A percentile compares a stretch with the other conserved stretches of the same genome.
Conservation (phyloP, 192 early-diverging fungal genomes). For the Lobosporangium transversale region DNA sequence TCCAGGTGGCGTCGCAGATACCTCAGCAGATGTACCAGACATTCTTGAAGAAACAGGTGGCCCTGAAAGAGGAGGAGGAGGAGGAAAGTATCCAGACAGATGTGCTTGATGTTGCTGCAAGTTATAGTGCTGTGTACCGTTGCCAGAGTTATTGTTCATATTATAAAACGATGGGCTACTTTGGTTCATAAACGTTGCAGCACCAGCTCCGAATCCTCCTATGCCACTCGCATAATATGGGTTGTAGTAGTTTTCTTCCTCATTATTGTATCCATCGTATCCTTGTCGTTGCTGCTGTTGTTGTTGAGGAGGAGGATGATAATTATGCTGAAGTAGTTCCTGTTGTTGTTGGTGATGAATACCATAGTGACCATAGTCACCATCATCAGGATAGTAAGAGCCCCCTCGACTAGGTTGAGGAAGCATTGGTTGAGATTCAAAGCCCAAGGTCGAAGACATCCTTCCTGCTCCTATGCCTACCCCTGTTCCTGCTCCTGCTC, state of each 20-base stretch:
- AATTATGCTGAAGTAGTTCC: too few relatives aligned
- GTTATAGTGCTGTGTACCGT: not conserved
- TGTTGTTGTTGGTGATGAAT: slow-evolving; percentile 32
- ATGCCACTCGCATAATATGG: slow-evolving; percentile 34
- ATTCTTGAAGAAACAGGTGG: not conserved
- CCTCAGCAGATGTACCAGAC: too few relatives aligned
- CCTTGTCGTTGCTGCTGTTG: slow-evolving; percentile 15
- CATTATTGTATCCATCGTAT: slow-evolving; percentile 12
- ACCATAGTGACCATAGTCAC: slow-evolving; percentile 26
- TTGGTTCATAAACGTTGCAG: slow-evolving; percentile 1
- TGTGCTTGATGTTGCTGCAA: slow-evolving; percentile 24
- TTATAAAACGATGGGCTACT: slow-evolving; percentile 21
- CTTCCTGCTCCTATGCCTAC: not conserved
- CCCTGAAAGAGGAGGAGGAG: slow-evolving; percentile 4
- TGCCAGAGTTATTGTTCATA: not conserved
- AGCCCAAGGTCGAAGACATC: not conserved
- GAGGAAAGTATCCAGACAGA: slow-evolving; percentile 22
- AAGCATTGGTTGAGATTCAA: slow-evolving; percentile 2
- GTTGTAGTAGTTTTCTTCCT: slow-evolving; percentile 34
- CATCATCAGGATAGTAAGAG: slow-evolving; percentile 17
- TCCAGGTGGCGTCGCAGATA: not conserved
- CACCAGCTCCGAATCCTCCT: not conserved
- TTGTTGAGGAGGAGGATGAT: too few relatives aligned
- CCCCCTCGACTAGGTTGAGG: not conserved
- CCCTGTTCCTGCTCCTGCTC: slow-evolving; percentile 1